phyloP scores from a whole-genome alignment of 1,139 yeast species.

The Sugiyamaella novakii region DNA sequence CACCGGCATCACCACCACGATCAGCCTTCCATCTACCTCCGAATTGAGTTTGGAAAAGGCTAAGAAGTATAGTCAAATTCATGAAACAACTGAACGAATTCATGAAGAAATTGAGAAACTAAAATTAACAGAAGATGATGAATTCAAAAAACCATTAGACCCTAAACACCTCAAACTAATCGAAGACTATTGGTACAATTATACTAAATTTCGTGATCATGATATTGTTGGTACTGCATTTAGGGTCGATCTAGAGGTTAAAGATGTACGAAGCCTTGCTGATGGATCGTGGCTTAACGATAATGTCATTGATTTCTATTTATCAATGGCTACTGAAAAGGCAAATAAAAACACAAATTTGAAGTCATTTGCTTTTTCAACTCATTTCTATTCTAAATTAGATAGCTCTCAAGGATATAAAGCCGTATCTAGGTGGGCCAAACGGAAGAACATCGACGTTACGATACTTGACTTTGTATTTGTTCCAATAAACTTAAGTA shows the following conservation, averaged over 20 bases:
- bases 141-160: slow-evolving; percentile 23
- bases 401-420: slow-evolving; percentile 65
- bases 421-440: slow-evolving; percentile 90
- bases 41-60: slow-evolving; percentile 23
- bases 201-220: slow-evolving; percentile 30
- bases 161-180: slow-evolving; percentile 21
- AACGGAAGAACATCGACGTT: slow-evolving; percentile 72
- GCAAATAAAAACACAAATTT: slow-evolving; percentile 36
- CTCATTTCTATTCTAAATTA: slow-evolving; percentile 81
- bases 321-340: slow-evolving; percentile 58
- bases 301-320: slow-evolving; percentile 80
- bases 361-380: slow-evolving; percentile 70
- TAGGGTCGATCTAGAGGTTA: slow-evolving; percentile 60
- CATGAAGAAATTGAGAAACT: slow-evolving; percentile 28
- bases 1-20: not conserved
- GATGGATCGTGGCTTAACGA: slow-evolving; percentile 89
- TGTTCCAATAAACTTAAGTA: slow-evolving; percentile 80
- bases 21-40: slow-evolving; percentile 15
- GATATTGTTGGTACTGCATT: slow-evolving; percentile 48
- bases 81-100: slow-evolving; percentile 26
- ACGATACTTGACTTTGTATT: slow-evolving; percentile 64
- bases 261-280: slow-evolving; percentile 70
- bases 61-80: slow-evolving; percentile 20
- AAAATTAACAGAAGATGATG: slow-evolving; percentile 22
- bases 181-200: slow-evolving; percentile 18